Evolutionary conservation across 2,329 filamentous ascomycete species (phyloP), one percentile per base, ranked within the genome.

Genomic region (Diaporthe sp.): DNA sequence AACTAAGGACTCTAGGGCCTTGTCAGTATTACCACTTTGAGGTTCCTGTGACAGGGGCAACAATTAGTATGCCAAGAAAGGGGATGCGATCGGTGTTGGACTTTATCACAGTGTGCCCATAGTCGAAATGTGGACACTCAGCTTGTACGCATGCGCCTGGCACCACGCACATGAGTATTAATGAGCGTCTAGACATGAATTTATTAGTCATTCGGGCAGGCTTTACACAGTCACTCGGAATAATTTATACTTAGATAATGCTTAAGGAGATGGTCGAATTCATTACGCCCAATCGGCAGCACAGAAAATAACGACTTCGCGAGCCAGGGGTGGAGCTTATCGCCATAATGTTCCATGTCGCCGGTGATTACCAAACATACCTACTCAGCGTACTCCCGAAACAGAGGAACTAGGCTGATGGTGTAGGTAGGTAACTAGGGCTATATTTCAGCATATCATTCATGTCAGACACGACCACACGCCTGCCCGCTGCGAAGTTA

Each of bases 31-130:
- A 7, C 46, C 42, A 12, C 8, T 39, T 53, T 25, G 31, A 51
- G 62, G 15, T 31, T 68, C 22, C 31, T 68, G 44, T 68, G 28
- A 68, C 62, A 53, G 46, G 46, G 62, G 46, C 46, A 53, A 19
- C 22, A 39, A 53, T 39, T 39, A 68, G 31, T 68, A 22, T 37
- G 28, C 62, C 62, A 68, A 68, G 28, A 34, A 22, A 28, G 9
- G 34, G 2, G 12, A 17, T 25, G 28, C 12, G 22, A 31, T n/a
- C 28, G 61, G 10, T 22, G 5, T 13, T 25, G 19, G 42, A 3
- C 37, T 17, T 9, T 15, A 10, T 37, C 42, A n/a, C 42, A 13
- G 25, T 34, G 49, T 19, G 39, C 17, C 49, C 10, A 2, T n/a
- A 2, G 12, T 15, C 37, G 28, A 61, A 19, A 34, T 37, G 12